Conservation (phyloP, 2,329 filamentous ascomycete species). For the Penicillium hordei region DNA sequence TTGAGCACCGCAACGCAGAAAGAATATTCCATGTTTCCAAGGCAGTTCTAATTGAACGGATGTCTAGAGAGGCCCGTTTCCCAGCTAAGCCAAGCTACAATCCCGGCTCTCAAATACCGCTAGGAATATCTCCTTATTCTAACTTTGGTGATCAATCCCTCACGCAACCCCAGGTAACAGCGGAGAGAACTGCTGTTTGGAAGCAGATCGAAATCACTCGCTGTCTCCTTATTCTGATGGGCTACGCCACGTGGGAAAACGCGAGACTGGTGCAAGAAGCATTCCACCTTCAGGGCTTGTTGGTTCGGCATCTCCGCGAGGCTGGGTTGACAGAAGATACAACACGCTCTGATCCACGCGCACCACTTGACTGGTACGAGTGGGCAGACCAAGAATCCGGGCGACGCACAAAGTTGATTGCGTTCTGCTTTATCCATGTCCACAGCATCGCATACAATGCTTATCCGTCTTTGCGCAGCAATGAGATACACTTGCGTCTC, state of each 20-base stretch:
- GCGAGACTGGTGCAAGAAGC: slow-evolving; percentile 35
- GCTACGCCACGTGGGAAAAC: slow-evolving; percentile 36
- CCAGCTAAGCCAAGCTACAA: slow-evolving; percentile 17
- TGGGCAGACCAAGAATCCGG: slow-evolving; percentile 40
- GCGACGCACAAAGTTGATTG: slow-evolving; percentile 39
- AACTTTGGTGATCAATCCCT: slow-evolving; percentile 12
- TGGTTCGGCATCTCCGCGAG: slow-evolving; percentile 33
- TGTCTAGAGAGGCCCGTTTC: slow-evolving; percentile 25
- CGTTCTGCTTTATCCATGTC: slow-evolving; percentile 42
- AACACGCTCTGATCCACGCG: slow-evolving; percentile 23
- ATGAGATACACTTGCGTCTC: slow-evolving; percentile 38
- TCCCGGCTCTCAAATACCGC: slow-evolving; percentile 15
- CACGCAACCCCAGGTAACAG: slow-evolving; percentile 13
- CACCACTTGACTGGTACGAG: slow-evolving; percentile 34
- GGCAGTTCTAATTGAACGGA: slow-evolving; percentile 65
- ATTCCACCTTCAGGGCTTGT: slow-evolving; percentile 31
- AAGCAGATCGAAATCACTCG: slow-evolving; percentile 33
- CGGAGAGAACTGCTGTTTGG: slow-evolving; percentile 17
- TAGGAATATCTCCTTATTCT: slow-evolving; percentile 18
- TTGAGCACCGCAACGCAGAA: slow-evolving; percentile 44
- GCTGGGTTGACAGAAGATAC: slow-evolving; percentile 30
- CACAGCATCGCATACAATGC: slow-evolving; percentile 43
- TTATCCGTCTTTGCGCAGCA: slow-evolving; percentile 39
- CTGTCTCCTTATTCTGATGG: slow-evolving; percentile 34
- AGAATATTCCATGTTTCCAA: slow-evolving; percentile 55